Base-by-base conservation (phyloP, 208 protist species). In the Trypanosoma caninum region DNA sequence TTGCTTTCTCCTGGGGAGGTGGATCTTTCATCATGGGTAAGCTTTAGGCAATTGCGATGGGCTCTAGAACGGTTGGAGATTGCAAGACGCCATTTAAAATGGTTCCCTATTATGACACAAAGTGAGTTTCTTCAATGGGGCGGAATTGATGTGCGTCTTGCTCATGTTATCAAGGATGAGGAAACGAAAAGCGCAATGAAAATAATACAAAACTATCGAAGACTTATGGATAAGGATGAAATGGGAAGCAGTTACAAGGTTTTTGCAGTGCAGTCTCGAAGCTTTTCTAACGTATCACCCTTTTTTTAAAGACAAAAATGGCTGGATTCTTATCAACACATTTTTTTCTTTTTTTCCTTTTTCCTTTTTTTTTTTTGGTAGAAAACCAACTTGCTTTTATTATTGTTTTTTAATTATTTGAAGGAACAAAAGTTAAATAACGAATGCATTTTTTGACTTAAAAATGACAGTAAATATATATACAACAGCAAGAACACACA, bases 181-280 rank as follows among this genome's bases (percentile, higher is more conserved):
- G 84, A 94, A 74, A 91, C 86, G 38, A 93, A 95, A 53, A 79
- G 65, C 6, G 85, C 89, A 14, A 88, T 93, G 84, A 89, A 91
- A 64, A 82, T 95, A 40, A 51, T 93, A 59, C 85, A 95, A 48
- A 87, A 89, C 57, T 95, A 91, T 59, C 78, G 79, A 13, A 76
- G 82, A 7, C 69, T 95, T 28, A 91, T 95, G 83, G 83, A 93
- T 37, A 54, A 46, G 23, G 81, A 89, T 34, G 82, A 95, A 74
- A 95, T 95, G 89, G 89, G 89, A 0, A 47, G 87, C 59, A 95
- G 80, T 69, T 95, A 95, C 71, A 95, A 95, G 66, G 89, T 93
- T 23, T 93, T 95, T 72, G 89, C 81, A 0, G 58, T 91, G 45
- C 86, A 93, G 71, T 86, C 89, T 9, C 71, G 85, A 55, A 93